A percentile compares a stretch with the other conserved stretches of the same genome.
phyloP scores from a whole-genome alignment of 2,329 filamentous ascomycete genomes.

The Ampelomyces quisqualis region DNA sequence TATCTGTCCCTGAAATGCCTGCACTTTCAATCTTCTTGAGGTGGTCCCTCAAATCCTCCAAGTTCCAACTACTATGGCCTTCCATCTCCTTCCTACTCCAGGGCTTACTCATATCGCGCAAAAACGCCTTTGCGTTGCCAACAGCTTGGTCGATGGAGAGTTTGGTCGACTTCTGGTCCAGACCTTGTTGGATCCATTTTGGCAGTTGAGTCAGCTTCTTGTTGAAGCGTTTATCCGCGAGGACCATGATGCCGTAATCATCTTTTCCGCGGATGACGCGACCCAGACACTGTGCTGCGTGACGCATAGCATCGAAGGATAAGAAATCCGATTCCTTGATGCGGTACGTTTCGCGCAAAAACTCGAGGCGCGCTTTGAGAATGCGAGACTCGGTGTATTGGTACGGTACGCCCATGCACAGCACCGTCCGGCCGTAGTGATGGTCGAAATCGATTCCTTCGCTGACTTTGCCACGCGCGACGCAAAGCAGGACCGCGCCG shows the following conservation, averaged over 20 bases:
- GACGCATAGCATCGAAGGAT: conserved; percentile 99
- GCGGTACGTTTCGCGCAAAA: conserved; percentile 93
- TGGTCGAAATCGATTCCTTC: conserved; percentile 99
- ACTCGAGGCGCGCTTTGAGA: conserved; percentile 90
- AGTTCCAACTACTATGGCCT: conserved; percentile 88
- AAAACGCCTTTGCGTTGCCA: conserved; percentile 81
- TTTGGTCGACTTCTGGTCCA: conserved; percentile 83
- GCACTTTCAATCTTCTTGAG: conserved; percentile 74
- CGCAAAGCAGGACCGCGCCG: conserved; percentile 88
- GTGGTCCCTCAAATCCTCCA: conserved; percentile 73
- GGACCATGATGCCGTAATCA: conserved; percentile 99
- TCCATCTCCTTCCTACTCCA: conserved; percentile 82
- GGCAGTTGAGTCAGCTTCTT: conserved; percentile 89
- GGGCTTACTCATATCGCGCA: conserved; percentile 88
- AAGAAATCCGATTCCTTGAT: conserved; percentile 97
- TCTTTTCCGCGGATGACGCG: conserved; percentile 95
- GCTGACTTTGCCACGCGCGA: conserved; percentile 94
- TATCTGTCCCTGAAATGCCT: conserved; percentile 62
- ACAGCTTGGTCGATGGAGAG: conserved; percentile 95
- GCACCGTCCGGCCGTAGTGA: conserved; percentile 91
- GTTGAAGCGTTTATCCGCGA: conserved; percentile 89
- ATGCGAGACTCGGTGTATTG: conserved; percentile 99
- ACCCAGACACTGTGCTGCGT: conserved; percentile 93
- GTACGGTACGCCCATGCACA: conserved; percentile 96
- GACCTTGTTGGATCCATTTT: conserved; percentile 92